Conservation (phyloP, 1,284 basidiomycete species). For the Stygiomarasmius scandens region DNA sequence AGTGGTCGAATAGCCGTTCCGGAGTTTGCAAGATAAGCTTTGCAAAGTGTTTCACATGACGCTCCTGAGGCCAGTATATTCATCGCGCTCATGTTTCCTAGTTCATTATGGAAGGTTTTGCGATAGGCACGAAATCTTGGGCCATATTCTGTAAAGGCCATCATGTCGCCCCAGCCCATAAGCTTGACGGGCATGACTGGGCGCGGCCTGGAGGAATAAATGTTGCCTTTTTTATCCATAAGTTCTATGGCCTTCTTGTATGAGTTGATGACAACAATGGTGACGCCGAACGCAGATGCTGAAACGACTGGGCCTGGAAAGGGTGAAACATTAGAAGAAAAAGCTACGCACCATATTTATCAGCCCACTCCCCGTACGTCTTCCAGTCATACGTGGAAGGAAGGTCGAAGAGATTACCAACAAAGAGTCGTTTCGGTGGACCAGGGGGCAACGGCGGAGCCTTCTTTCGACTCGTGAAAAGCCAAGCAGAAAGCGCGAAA, state of each 20-base stretch:
- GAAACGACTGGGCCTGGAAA: slow-evolving; percentile 5
- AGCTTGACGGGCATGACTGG: slow-evolving; percentile 10
- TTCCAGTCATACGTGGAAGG: slow-evolving; percentile 10
- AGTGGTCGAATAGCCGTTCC: slow-evolving; percentile 8
- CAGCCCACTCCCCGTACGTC: slow-evolving; percentile 16
- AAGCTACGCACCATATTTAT: slow-evolving; percentile 5
- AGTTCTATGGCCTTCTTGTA: slow-evolving; percentile 25
- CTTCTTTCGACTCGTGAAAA: too few relatives aligned
- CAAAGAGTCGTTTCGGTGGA: not conserved
- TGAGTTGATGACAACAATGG: slow-evolving; percentile 29
- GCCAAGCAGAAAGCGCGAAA: too few relatives aligned
- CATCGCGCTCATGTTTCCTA: slow-evolving; percentile 7
- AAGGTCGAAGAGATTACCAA: slow-evolving; percentile 4
- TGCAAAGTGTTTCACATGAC: slow-evolving; percentile 10
- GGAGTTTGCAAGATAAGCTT: slow-evolving; percentile 3
- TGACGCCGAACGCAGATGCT: slow-evolving; percentile 18
- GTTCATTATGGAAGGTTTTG: slow-evolving; percentile 15
- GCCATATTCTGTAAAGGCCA: slow-evolving; percentile 15
- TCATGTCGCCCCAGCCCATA: slow-evolving; percentile 13
- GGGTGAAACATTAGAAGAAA: not conserved
- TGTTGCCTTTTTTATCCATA: slow-evolving; percentile 26
- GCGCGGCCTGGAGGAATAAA: slow-evolving; percentile 23
- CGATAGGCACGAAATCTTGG: slow-evolving; percentile 10
- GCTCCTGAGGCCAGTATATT: slow-evolving; percentile 11
- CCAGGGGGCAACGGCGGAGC: not conserved